Percentiles rank a stretch among this genome's conserved stretches.
These are phyloP conservation scores for Starmerella asiatica DNA, from an alignment of 805 yeast genomes.

Conservation along the genomic window DNA sequence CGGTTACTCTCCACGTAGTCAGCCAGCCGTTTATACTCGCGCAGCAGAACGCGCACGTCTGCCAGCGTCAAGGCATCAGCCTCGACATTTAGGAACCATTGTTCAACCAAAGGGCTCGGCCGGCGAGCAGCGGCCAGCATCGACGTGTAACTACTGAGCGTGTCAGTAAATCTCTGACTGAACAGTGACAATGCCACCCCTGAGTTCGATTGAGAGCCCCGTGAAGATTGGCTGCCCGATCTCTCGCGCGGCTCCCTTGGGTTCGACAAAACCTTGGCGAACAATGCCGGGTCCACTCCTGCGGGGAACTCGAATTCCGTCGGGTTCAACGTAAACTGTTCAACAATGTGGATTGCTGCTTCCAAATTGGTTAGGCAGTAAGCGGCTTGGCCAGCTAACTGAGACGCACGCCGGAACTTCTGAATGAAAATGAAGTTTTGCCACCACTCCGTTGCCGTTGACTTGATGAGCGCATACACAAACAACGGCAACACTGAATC, in stretches of 20 bases:
- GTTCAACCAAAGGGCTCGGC: slow-evolving; percentile 12
- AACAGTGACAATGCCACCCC: slow-evolving; percentile 16
- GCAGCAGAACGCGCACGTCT: slow-evolving; percentile 27
- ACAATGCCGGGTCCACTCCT: slow-evolving; percentile 19
- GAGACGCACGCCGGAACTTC: slow-evolving; percentile 28
- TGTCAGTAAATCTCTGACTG: slow-evolving; percentile 25
- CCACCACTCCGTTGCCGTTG: slow-evolving; percentile 26
- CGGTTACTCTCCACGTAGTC: slow-evolving; percentile 10
- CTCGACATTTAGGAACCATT: slow-evolving; percentile 19
- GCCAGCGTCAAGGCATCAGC: slow-evolving; percentile 26
- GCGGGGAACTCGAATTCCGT: slow-evolving; percentile 5
- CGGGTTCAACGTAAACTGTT: slow-evolving; percentile 24
- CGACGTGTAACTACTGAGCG: slow-evolving; percentile 21
- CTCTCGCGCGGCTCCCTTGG: slow-evolving; percentile 13
- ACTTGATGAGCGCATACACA: slow-evolving; percentile 26
- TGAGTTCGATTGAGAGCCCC: slow-evolving; percentile 21
- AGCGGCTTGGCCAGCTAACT: slow-evolving; percentile 28
- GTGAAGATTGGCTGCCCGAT: slow-evolving; percentile 21
- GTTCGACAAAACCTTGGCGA: slow-evolving; percentile 15
- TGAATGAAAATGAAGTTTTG: slow-evolving; percentile 29
- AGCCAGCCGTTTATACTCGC: slow-evolving; percentile 30
- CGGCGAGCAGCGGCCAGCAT: slow-evolving; percentile 12
- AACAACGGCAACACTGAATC: slow-evolving; percentile 31
- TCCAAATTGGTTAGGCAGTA: slow-evolving; percentile 34
- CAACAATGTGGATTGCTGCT: slow-evolving; percentile 31